phyloP scores from a whole-genome alignment of 2,329 filamentous ascomycete genomes.

The Exophiala aquamarina region DNA sequence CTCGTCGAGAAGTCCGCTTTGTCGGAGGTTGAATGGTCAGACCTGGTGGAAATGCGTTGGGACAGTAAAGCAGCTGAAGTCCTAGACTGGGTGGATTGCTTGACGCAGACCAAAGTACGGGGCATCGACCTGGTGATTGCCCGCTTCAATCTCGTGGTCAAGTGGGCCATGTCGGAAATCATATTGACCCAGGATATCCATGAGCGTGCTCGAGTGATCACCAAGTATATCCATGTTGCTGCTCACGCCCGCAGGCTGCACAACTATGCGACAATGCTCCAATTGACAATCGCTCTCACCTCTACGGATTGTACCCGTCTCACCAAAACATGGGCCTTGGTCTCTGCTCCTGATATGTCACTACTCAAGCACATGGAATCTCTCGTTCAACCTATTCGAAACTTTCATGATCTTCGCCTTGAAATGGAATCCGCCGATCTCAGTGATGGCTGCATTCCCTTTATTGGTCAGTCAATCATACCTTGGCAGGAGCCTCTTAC shows the following conservation, averaged over 20 bases:
- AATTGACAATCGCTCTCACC: conserved; percentile 62
- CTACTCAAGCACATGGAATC: conserved; percentile 60
- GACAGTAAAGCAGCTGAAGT: conserved; percentile 54
- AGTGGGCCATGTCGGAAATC: conserved; percentile 65
- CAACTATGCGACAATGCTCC: conserved; percentile 67
- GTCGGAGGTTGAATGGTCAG: conserved; percentile 66
- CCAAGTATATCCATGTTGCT: conserved; percentile 65
- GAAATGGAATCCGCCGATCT: conserved; percentile 63
- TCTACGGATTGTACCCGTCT: conserved; percentile 60
- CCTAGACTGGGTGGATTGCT: conserved; percentile 62
- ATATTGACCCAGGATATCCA: conserved; percentile 58
- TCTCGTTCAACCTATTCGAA: conserved; percentile 62
- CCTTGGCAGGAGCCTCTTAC: background rate
- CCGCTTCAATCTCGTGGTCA: conserved; percentile 66
- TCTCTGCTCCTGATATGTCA: conserved; percentile 54
- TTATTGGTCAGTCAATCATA: conserved; percentile 52
- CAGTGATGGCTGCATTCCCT: conserved; percentile 64
- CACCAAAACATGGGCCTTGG: conserved; percentile 58
- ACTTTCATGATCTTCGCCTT: conserved; percentile 61
- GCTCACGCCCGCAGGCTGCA: conserved; percentile 57
- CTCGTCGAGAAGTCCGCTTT: conserved; percentile 65
- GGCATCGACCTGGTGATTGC: conserved; percentile 66
- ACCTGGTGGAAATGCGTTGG: conserved; percentile 65
- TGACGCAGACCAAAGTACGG: conserved; percentile 50
- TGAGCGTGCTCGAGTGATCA: conserved; percentile 60